A percentile compares a stretch with the other conserved stretches of the same genome.
These are phyloP conservation scores for Rhodotorula taiwanensis DNA, from an alignment of 768 basidiomycete genomes.

Conservation along the genomic window DNA sequence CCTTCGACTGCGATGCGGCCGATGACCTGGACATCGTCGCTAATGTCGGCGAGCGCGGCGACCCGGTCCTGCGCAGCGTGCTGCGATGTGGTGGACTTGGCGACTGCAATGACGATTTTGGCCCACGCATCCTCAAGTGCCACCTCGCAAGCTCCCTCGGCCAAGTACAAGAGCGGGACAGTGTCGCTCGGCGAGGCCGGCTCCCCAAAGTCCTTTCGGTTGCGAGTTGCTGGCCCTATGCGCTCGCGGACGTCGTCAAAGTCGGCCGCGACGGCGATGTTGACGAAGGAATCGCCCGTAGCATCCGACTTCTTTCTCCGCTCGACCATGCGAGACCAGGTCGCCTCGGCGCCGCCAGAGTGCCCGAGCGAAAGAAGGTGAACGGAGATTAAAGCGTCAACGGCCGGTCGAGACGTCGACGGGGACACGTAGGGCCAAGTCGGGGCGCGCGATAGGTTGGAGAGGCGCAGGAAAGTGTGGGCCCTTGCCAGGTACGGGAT, in stretches of 20 bases:
- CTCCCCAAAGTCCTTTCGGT: background rate
- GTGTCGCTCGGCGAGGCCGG: slow-evolving; percentile 9
- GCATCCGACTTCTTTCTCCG: slow-evolving; percentile 11
- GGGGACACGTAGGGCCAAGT: slow-evolving; percentile 32
- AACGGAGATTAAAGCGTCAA: slow-evolving; percentile 26
- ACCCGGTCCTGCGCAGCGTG: background rate
- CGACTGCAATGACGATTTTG: slow-evolving; percentile 20
- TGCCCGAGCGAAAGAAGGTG: slow-evolving; percentile 23
- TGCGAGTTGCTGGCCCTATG: background rate
- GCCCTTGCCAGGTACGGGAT: slow-evolving; percentile 10
- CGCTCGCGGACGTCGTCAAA: slow-evolving; percentile 7
- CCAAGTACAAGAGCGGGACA: slow-evolving; percentile 28
- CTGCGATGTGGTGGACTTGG: slow-evolving; percentile 6
- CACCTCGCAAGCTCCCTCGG: slow-evolving; percentile 25
- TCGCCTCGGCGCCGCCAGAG: slow-evolving; percentile 5
- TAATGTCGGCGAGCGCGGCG: background rate
- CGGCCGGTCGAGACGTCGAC: slow-evolving; percentile 23
- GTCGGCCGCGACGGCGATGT: slow-evolving; percentile 23
- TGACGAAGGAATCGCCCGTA: slow-evolving; percentile 7
- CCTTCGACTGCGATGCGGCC: slow-evolving; percentile 14
- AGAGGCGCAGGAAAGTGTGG: slow-evolving; percentile 35
- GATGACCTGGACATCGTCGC: slow-evolving; percentile 6
- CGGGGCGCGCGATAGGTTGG: slow-evolving; percentile 30
- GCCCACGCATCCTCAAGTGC: slow-evolving; percentile 20
- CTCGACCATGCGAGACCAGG: slow-evolving; percentile 21